These are phyloP conservation scores for Croton setiger DNA, from an alignment of 441 rosid genomes.

Conservation along the genomic window DNA sequence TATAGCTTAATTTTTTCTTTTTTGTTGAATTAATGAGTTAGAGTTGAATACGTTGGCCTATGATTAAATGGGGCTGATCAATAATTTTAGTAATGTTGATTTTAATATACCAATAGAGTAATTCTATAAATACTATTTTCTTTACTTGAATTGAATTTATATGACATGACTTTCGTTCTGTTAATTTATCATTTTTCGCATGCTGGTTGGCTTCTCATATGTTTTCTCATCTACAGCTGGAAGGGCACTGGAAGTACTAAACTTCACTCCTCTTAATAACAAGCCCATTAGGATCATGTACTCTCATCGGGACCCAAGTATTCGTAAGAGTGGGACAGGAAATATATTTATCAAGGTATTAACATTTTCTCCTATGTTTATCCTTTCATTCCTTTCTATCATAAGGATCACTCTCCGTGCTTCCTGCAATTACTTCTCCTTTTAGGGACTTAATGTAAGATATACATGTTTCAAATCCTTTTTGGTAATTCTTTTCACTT, in stretches of 20 bases:
- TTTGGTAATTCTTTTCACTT: too few relatives aligned
- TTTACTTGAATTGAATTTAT: too few relatives aligned
- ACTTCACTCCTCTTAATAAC: constrained; percentile 66
- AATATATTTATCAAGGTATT: constrained; percentile 68
- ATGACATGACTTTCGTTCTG: neutral
- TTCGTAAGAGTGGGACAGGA: constrained; percentile 85
- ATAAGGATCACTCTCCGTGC: neutral
- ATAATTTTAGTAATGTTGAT: neutral
- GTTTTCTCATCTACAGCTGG: constrained; percentile 49
- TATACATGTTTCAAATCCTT: neutral
- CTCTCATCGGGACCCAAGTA: constrained; percentile 80
- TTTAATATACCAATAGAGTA: neutral
- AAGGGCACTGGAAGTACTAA: constrained; percentile 70
- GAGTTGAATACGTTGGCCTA: neutral
- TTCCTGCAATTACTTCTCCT: neutral
- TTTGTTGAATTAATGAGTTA: neutral
- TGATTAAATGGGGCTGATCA: neutral
- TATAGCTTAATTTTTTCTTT: neutral
- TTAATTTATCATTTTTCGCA: neutral
- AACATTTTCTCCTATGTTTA: too few relatives aligned
- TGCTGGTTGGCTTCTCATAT: neutral
- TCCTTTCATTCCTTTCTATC: neutral
- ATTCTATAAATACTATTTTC: neutral
- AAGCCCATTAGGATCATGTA: constrained; percentile 79
- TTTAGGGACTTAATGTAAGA: neutral